Conservation (phyloP, 2,329 filamentous ascomycete species). For the Xylariales sp. region DNA sequence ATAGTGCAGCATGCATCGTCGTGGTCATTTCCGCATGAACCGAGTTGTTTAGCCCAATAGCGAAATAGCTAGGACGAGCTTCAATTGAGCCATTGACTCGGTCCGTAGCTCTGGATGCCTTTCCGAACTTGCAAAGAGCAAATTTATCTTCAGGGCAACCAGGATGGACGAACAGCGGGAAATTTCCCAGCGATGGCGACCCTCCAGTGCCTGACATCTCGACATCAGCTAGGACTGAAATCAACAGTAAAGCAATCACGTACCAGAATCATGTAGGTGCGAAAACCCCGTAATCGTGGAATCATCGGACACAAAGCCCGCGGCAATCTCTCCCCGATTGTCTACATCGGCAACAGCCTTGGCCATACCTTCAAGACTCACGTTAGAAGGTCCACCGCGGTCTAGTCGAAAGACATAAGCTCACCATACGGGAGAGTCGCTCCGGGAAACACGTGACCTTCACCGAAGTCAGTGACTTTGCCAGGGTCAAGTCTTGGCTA, state of each 20-base stretch:
- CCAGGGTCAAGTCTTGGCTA: not conserved
- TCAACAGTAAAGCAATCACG: not conserved
- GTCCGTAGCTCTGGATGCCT: slow-evolving; percentile 38
- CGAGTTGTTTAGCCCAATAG: slow-evolving; percentile 49
- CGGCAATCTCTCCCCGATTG: slow-evolving; percentile 22
- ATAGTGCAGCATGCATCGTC: slow-evolving; percentile 53
- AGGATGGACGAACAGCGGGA: slow-evolving; percentile 47
- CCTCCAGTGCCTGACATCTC: slow-evolving; percentile 24
- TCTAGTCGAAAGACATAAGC: not conserved
- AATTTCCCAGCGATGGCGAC: slow-evolving; percentile 46
- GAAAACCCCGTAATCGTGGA: slow-evolving; percentile 28
- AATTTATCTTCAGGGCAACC: slow-evolving; percentile 43
- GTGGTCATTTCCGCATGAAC: slow-evolving; percentile 59
- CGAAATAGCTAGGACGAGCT: slow-evolving; percentile 57
- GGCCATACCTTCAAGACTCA: slow-evolving; percentile 24
- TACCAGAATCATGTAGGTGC: slow-evolving; percentile 29
- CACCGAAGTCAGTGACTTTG: slow-evolving; percentile 11
- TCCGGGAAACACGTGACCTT: slow-evolving; percentile 30
- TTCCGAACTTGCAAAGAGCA: slow-evolving; percentile 46
- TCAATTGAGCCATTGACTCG: slow-evolving; percentile 46
- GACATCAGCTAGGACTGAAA: not conserved
- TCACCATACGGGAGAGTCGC: slow-evolving; percentile 29
- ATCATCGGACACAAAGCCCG: slow-evolving; percentile 29
- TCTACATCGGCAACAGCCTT: slow-evolving; percentile 27
- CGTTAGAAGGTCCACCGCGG: slow-evolving; percentile 9